Percentiles rank a stretch among this genome's conserved stretches.
Evolutionary conservation across 345 rosid species (phyloP).

Genomic region (Gossypioides kirkii): DNA sequence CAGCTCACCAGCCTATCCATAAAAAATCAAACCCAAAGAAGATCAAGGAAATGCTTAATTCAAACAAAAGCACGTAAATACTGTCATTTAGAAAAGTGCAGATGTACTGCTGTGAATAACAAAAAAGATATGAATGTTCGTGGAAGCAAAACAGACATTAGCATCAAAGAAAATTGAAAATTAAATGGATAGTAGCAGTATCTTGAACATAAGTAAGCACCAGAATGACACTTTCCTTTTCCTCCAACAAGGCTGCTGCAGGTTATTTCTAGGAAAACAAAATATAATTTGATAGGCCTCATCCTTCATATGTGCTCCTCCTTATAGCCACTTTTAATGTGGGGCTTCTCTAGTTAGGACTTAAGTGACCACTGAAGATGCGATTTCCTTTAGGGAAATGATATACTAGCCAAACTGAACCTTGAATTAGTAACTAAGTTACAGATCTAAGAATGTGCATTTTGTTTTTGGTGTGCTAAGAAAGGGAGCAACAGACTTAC

Average conservation of each 20-base stretch:
- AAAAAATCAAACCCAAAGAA: constrained; percentile 26
- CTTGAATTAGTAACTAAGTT: neutral
- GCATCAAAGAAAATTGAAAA: neutral
- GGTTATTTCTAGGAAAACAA: neutral
- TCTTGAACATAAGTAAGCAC: neutral
- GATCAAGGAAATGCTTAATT: constrained; percentile 9
- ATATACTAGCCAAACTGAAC: neutral
- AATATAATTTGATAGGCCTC: neutral
- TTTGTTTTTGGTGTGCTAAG: neutral
- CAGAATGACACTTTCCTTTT: neutral
- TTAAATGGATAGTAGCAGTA: neutral
- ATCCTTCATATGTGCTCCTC: neutral
- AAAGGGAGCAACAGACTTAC: neutral
- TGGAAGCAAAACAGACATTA: neutral
- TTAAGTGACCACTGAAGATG: neutral
- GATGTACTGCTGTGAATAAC: neutral
- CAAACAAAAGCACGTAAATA: neutral
- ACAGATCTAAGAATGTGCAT: neutral
- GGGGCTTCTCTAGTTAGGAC: neutral
- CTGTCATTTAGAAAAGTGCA: neutral
- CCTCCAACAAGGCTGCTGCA: neutral
- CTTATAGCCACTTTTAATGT: neutral
- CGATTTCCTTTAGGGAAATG: neutral
- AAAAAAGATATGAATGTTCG: neutral
- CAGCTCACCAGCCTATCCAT: constrained; percentile 74